Evolutionary conservation across 495 filamentous ascomycete species (phyloP).

Genomic region (Lophiostoma macrostomum): DNA sequence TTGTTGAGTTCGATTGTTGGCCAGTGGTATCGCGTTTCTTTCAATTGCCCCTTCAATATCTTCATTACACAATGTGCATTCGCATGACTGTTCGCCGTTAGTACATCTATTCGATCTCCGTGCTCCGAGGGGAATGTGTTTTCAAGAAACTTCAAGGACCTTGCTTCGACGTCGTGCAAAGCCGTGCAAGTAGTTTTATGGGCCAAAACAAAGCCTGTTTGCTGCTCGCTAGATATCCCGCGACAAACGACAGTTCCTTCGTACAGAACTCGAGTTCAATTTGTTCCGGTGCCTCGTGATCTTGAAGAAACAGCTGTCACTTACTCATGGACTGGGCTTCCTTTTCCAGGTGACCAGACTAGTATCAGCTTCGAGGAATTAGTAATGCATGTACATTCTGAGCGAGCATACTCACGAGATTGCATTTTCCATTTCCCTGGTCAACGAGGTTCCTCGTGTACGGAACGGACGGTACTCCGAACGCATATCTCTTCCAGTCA

Average conservation of each 20-base stretch:
- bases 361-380: constrained; percentile 63
- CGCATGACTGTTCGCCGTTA: constrained; percentile 32
- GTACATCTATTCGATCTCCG: background rate
- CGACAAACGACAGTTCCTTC: no score
- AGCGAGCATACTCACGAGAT: constrained; percentile 59
- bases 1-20: constrained; percentile 51
- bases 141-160: no score
- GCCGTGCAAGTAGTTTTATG: no score
- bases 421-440: constrained; percentile 86
- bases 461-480: constrained; percentile 58
- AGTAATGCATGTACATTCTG: background rate
- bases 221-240: no score
- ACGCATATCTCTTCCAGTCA: constrained; percentile 72
- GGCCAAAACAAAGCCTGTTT: no score
- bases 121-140: background rate
- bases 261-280: no score
- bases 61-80: constrained; percentile 47
- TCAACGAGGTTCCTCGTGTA: constrained; percentile 92
- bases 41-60: constrained; percentile 71
- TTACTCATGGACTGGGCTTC: constrained; percentile 75
- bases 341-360: constrained; percentile 90
- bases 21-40: constrained; percentile 77
- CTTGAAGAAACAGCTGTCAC: no score
- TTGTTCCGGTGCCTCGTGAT: no score
- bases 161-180: no score